Evolutionary conservation across 225 moss, liverwort and hornwort genomes (phyloP).

Genomic region (Sphagnum tenellum): DNA sequence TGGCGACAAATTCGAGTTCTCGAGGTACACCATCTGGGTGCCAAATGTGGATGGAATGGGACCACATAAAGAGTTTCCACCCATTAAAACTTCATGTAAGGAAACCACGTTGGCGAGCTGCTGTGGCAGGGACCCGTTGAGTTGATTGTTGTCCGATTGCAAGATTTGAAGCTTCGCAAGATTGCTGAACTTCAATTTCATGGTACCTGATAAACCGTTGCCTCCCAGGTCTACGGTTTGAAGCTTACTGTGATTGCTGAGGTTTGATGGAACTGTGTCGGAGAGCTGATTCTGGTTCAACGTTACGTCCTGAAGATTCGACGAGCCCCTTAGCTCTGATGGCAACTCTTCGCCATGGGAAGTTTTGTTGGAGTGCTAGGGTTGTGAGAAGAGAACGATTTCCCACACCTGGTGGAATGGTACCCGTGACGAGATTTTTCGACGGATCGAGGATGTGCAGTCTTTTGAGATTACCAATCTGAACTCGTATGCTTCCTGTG

Average conservation of each 20-base stretch:
- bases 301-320: constrained; percentile 12
- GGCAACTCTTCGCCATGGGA: constrained; percentile 17
- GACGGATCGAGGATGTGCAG: constrained; percentile 23
- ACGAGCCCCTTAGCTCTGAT: constrained; percentile 16
- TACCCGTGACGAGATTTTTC: constrained; percentile 21
- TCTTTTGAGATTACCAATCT: constrained; percentile 25
- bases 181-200: constrained; percentile 17
- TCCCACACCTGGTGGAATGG: constrained; percentile 16
- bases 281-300: constrained; percentile 16
- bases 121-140: constrained; percentile 19
- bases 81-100: constrained; percentile 18
- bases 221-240: constrained; percentile 30
- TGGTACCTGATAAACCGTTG: constrained; percentile 35
- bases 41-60: constrained; percentile 22
- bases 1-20: constrained; percentile 19
- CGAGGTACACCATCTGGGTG: constrained; percentile 16
- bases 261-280: constrained; percentile 19
- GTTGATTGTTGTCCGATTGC: constrained; percentile 18
- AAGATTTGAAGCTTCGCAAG: constrained; percentile 15
- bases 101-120: constrained; percentile 16
- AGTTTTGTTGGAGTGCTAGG: constrained; percentile 22
- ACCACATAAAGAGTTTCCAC: constrained; percentile 23
- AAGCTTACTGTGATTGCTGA: constrained; percentile 18
- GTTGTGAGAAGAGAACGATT: constrained; percentile 16
- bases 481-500: constrained; percentile 26